phyloP scores from a whole-genome alignment of 768 basidiomycete species.

The Agrocybe praecox region DNA sequence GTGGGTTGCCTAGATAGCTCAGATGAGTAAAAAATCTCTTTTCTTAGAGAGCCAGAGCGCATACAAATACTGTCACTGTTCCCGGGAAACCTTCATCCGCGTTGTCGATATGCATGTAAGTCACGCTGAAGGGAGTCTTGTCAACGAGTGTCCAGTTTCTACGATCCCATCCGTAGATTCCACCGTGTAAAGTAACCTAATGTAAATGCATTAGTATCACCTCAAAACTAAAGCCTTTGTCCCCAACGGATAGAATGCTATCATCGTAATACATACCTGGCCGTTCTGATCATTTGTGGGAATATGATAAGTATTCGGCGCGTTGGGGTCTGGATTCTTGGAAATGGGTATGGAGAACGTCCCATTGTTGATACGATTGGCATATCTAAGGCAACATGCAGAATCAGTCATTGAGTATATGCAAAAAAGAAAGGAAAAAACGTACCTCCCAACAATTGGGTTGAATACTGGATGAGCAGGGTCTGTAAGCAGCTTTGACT shows the following conservation, averaged over 20 bases:
- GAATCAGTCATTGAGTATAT: background rate
- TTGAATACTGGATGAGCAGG: conserved; percentile 51
- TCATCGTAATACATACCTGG: conserved; percentile 18
- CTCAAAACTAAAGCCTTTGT: background rate
- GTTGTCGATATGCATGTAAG: conserved; percentile 52
- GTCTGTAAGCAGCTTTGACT: conserved; percentile 45
- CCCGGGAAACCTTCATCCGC: conserved; percentile 61
- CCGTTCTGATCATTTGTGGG: conserved; percentile 54
- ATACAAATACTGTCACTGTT: conserved; percentile 41
- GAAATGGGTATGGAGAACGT: conserved; percentile 57
- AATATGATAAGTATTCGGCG: conserved; percentile 49
- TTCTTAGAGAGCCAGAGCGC: conserved; percentile 2
- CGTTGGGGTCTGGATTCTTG: conserved; percentile 42
- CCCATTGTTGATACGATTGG: conserved; percentile 54
- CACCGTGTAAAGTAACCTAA: conserved; percentile 57
- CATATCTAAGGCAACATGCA: conserved; percentile 37
- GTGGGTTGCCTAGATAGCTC: conserved; percentile 43
- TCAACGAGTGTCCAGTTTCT: conserved; percentile 55
- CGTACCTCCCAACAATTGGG: conserved; percentile 36
- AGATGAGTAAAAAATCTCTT: background rate
- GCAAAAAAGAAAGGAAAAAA: background rate
- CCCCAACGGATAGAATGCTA: too few relatives aligned
- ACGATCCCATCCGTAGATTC: conserved; percentile 57
- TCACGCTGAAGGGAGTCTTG: conserved; percentile 46
- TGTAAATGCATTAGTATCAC: too few relatives aligned